phyloP scores from a whole-genome alignment of 2,329 filamentous ascomycete genomes.

The Fusarium nelsonii region DNA sequence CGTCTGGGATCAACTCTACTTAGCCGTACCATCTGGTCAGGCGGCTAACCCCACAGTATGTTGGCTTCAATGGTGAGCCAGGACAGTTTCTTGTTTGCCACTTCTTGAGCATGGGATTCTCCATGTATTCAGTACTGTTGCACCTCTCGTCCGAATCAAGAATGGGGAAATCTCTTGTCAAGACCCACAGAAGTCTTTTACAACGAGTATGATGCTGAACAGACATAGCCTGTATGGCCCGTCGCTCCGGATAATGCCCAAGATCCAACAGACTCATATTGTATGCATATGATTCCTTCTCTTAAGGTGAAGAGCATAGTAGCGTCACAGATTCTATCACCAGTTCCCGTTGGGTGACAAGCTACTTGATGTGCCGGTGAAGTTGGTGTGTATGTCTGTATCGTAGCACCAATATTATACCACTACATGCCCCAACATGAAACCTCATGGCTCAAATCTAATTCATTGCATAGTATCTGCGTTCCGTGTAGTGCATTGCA shows the following conservation, averaged over 20 bases:
- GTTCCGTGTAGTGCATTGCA: not conserved
- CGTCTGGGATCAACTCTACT: slow-evolving; percentile 19
- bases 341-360: not conserved
- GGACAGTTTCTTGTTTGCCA: slow-evolving; percentile 7
- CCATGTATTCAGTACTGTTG: not conserved
- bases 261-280: not conserved
- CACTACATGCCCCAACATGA: not conserved
- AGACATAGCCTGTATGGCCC: slow-evolving; percentile 10
- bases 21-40: slow-evolving; percentile 29
- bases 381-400: not conserved
- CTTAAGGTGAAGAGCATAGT: not conserved
- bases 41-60: slow-evolving; percentile 9
- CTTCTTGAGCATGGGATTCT: slow-evolving; percentile 1
- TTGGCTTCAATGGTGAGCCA: slow-evolving; percentile 2
- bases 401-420: not conserved
- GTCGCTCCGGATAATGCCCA: slow-evolving; percentile 4
- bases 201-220: not conserved
- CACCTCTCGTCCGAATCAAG: slow-evolving; percentile 4
- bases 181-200: slow-evolving; percentile 7
- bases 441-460: not conserved
- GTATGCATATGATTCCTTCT: not conserved
- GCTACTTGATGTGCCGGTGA: not conserved
- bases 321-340: not conserved
- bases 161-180: not conserved
- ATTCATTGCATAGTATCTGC: not conserved